phyloP scores from a whole-genome alignment of 176 grass and related monocot species.

The Triticum aestivum region IWGSC_CS_RefSeq_v2.1 NC_057798.1:776821855-776822354 shows the following conservation, averaged over 20 bases:
- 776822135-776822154: not conserved
- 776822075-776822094: not conserved
- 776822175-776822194: not conserved
- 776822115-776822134: not conserved
- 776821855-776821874: slow-evolving; percentile 9
- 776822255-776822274: not conserved
- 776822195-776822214: not conserved
- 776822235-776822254: not conserved
- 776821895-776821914: not conserved
- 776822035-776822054: not conserved
- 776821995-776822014: not conserved
- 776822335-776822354: not conserved
- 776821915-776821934: not conserved
- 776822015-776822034: not conserved
- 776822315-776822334: not conserved
- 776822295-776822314: not conserved
- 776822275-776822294: not conserved
- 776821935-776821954: not conserved
- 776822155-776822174: not conserved
- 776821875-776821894: not conserved
- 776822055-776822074: not conserved
- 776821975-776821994: not conserved
- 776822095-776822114: not conserved
- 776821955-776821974: not conserved
- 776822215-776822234: not conserved